Evolutionary conservation across 768 basidiomycete species (phyloP), one percentile per base, ranked within the genome.

Genomic region (Auriculariales sp.): DNA sequence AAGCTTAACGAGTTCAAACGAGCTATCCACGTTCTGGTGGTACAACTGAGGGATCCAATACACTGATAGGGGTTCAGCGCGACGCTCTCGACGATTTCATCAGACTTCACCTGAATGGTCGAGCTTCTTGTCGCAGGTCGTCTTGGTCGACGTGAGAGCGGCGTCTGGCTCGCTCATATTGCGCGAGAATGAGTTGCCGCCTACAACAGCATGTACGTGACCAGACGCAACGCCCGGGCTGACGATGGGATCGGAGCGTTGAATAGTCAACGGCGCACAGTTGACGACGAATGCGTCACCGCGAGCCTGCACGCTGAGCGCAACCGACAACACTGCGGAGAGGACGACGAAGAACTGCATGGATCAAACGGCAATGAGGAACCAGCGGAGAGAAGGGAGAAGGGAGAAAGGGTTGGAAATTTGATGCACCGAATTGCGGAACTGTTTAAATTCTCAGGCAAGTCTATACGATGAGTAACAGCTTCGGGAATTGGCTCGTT

Each of bases 161-260:
- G 39, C 39, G 17, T 44, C 39, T 2, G 39, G 22, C 19, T 10
- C 22, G 39, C 39, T 44, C 39, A 44, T 44, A 25, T 44, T 19
- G 39, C 39, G 39, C 17, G 12, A 11, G 51, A 64, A 61, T n/a
- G 50, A 50, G 24, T 57, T 59, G 24, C 53, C 63, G 28, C 63
- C 63, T 10, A 60, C 47, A 28, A 64, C 50, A 19, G 55, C 54
- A 39, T 64, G 63, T 3, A 58, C 55, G 50, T 64, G 63, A 2
- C 35, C 45, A 22, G 55, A 52, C 28, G 61, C 45, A 1, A 4
- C 49, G 11, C 58, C 56, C 9, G 57, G 56, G 39, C 49, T 53
- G 56, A 64, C 56, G 53, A 64, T 61, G 2, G 63, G 62, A 47
- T 64, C 63, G 34, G 61, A 51, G n/a, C 62, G 47, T 15, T 44